These are phyloP conservation scores for Hypomontagnella submonticulosa DNA, from an alignment of 495 filamentous ascomycete genomes.

Conservation along the genomic window DNA sequence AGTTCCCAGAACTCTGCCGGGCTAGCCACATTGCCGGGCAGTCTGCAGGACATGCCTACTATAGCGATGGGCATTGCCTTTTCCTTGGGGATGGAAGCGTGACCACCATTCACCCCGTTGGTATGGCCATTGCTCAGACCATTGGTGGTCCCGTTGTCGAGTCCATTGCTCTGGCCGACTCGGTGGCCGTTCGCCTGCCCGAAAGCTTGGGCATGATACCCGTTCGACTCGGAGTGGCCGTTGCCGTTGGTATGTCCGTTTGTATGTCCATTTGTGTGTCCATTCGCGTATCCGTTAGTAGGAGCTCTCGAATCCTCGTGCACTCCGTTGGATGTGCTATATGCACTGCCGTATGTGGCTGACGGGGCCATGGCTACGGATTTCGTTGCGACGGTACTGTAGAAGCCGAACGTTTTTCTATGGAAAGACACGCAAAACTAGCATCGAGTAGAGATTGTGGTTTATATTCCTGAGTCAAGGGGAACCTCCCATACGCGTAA, in stretches of 20 bases:
- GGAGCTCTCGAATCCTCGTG: constrained; percentile 45
- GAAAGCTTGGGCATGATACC: constrained; percentile 23
- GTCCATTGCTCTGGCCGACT: constrained; percentile 27
- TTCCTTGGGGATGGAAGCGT: constrained; percentile 18
- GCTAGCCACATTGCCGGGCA: constrained; percentile 64
- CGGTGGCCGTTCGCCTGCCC: constrained; percentile 28
- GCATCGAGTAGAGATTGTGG: constrained; percentile 38
- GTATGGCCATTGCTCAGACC: constrained; percentile 32
- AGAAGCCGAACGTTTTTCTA: constrained; percentile 33
- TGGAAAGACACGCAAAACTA: constrained; percentile 24
- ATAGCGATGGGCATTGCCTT: constrained; percentile 63
- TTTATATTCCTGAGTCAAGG: constrained; percentile 40
- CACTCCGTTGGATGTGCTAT: constrained; percentile 46
- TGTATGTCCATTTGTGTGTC: constrained; percentile 51
- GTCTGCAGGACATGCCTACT: constrained; percentile 65
- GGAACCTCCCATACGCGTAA: constrained; percentile 38
- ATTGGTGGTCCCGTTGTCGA: constrained; percentile 8
- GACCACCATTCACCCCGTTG: constrained; percentile 28
- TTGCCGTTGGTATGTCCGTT: constrained; percentile 37
- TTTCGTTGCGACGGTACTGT: constrained; percentile 46
- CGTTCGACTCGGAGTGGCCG: constrained; percentile 26
- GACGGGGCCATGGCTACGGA: constrained; percentile 55
- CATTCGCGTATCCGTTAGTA: constrained; percentile 53
- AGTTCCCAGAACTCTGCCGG: constrained; percentile 68
- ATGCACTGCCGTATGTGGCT: constrained; percentile 54